Percentiles rank a stretch among this genome's conserved stretches.
Evolutionary conservation across 805 yeast species (phyloP).

Genomic region (Sugiyamaella mastotermitis): DNA sequence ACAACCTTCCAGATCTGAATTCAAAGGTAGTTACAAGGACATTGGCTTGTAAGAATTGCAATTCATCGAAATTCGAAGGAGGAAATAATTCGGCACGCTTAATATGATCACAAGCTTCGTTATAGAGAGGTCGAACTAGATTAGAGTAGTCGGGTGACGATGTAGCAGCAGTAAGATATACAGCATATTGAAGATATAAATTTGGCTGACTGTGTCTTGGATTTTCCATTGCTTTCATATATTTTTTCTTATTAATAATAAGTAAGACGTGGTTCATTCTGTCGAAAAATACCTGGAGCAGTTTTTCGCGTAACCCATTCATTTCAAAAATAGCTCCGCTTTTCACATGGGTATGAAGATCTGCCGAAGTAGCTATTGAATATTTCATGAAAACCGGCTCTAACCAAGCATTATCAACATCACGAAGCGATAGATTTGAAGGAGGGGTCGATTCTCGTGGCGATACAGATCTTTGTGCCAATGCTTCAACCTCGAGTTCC

Average conservation of each 20-base stretch:
- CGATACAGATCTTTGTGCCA: too few species aligned
- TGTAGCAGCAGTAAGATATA: slow-evolving; percentile 27
- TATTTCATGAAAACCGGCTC: too few species aligned
- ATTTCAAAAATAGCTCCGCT: slow-evolving; percentile 22
- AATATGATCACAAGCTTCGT: slow-evolving; percentile 25
- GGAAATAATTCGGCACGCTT: slow-evolving; percentile 13
- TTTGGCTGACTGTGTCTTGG: slow-evolving; percentile 14
- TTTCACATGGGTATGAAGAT: too few species aligned
- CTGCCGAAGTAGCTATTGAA: too few species aligned
- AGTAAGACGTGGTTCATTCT: slow-evolving; percentile 31
- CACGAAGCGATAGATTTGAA: too few species aligned
- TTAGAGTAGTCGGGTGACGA: slow-evolving; percentile 15
- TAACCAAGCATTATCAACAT: too few species aligned
- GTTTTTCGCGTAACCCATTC: slow-evolving; percentile 26
- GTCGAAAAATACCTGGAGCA: slow-evolving; percentile 44
- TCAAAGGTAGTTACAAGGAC: slow-evolving; percentile 23
- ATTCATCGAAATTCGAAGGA: slow-evolving; percentile 13
- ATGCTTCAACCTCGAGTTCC: background rate
- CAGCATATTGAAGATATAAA: slow-evolving; percentile 26
- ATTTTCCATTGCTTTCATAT: slow-evolving; percentile 11
- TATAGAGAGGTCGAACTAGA: slow-evolving; percentile 17
- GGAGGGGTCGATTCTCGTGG: background rate
- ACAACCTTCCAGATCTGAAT: slow-evolving; percentile 20
- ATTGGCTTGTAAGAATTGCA: slow-evolving; percentile 25
- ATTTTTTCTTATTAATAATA: slow-evolving; percentile 33